Conservation (phyloP, 495 filamentous ascomycete species). For the Penicillium maclennaniae region DNA sequence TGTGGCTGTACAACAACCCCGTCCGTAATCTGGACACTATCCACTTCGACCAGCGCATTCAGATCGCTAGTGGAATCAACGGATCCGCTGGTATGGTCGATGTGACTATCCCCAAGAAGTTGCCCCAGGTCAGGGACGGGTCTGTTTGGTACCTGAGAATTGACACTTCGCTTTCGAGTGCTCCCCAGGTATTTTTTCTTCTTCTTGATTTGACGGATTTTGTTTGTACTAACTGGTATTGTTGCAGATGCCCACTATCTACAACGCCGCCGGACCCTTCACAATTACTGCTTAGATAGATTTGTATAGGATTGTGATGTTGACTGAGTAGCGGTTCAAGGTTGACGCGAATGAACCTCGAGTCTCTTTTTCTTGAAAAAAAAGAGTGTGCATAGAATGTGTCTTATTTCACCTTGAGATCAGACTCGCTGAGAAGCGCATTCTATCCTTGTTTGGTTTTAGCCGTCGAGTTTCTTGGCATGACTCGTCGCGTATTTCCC, state of each 20-base stretch:
- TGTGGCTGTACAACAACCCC: constrained; percentile 41
- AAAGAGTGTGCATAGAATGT: not conserved
- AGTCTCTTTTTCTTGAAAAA: not conserved
- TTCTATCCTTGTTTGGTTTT: not conserved
- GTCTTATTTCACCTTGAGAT: not conserved
- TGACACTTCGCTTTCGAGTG: constrained; percentile 22
- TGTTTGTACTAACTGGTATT: not conserved
- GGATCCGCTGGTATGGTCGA: constrained; percentile 19
- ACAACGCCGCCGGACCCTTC: constrained; percentile 33
- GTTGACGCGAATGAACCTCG: not conserved
- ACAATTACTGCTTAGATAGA: constrained; percentile 14
- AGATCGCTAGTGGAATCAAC: constrained; percentile 21
- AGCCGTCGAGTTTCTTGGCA: not conserved
- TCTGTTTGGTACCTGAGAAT: constrained; percentile 36
- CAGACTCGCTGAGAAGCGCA: not conserved
- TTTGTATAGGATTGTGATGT: not conserved
- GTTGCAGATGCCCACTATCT: constrained; percentile 32
- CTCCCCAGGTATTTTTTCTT: constrained; percentile 31
- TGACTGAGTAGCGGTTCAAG: not conserved
- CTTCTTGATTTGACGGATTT: not conserved
- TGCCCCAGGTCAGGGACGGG: constrained; percentile 30
- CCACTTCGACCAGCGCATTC: constrained; percentile 21
- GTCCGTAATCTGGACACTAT: constrained; percentile 22
- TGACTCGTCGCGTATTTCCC: not conserved
- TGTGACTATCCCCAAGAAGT: constrained; percentile 26